Base-by-base conservation (phyloP, 2,329 filamentous ascomycete genomes). In the Thermothelomyces thermophilus region DNA sequence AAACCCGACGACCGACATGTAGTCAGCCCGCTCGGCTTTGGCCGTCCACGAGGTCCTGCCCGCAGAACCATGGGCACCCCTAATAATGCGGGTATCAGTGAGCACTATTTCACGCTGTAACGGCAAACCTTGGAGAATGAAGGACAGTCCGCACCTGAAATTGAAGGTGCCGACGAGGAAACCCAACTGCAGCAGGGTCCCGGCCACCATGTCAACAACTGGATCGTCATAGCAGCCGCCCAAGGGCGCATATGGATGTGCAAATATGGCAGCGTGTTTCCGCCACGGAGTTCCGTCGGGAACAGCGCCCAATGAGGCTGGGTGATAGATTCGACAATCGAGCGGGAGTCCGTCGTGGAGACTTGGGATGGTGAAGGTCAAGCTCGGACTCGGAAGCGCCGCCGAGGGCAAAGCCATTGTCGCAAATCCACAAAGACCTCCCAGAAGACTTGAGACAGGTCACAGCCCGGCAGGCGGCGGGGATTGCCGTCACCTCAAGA, bases 131-230 rank as follows among this genome's bases (percentile, higher is more conserved):
- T 4, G 10, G 31, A n/a, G n/a, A 19, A 30, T 14, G 28, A 22
- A 17, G 6, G 22, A 14, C 28, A 13, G 24, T 8, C 14, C 44
- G 24, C 36, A 90, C 86, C 90, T 79, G 65, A 97, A 96, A 63
- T 97, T 96, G 68, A 97, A 96, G 0, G 89, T 95, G 7, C 78
- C 84, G 2, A 96, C 85, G 1, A 95, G 65, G 61, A 81, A 94
- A 1, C 87, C 87, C 46, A 74, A 69, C 4, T 75, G 71, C n/a
- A 95, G 66, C 40, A 95, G 72, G 51, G 84, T 76, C 2, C 72
- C 70, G 0, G 79, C 80, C 2, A 86, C 69, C 8, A 80, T 72
- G n/a, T 79, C 74, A 1, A 97, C 84, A 0, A 95, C 75, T 0
- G 79, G 77, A 63, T 97, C 90, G 64, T 97, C 87, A 63, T 83